phyloP scores from a whole-genome alignment of 2,329 filamentous ascomycete genomes.

The Scedosporium aurantiacum region DNA sequence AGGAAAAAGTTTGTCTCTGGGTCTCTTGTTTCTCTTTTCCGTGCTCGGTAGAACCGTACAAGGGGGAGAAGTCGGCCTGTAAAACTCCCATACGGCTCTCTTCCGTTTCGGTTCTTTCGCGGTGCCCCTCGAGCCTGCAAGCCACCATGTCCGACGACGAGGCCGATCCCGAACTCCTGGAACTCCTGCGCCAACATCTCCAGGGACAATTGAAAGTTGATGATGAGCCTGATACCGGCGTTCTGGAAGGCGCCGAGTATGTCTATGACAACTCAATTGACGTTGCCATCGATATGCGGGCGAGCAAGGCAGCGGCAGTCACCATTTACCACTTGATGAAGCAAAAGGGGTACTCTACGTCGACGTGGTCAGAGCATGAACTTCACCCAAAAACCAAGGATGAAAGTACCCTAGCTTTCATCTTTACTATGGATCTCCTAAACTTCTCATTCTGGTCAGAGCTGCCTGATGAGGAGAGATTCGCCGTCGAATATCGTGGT shows the following conservation, averaged over 20 bases:
- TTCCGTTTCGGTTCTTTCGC: not conserved
- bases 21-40: not conserved
- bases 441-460: constrained; percentile 98
- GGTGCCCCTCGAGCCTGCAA: not conserved
- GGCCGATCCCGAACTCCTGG: constrained; percentile 76
- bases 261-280: constrained; percentile 91
- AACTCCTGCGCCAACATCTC: constrained; percentile 72
- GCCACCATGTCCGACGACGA: constrained; percentile 78
- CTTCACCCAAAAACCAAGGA: constrained; percentile 79
- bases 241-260: constrained; percentile 72
- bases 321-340: constrained; percentile 75
- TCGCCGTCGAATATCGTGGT: constrained; percentile 70
- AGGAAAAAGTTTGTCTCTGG: not conserved
- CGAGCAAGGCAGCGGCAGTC: constrained; percentile 71
- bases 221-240: constrained; percentile 63
- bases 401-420: constrained; percentile 73
- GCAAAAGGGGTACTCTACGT: constrained; percentile 69
- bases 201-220: constrained; percentile 44
- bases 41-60: not conserved
- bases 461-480: constrained; percentile 56
- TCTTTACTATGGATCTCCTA: constrained; percentile 92
- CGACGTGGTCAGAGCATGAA: constrained; percentile 79
- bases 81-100: not conserved
- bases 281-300: constrained; percentile 74
- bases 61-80: not conserved